phyloP scores from a whole-genome alignment of 345 rosid genomes.

The Eucalyptus sp. region DNA sequence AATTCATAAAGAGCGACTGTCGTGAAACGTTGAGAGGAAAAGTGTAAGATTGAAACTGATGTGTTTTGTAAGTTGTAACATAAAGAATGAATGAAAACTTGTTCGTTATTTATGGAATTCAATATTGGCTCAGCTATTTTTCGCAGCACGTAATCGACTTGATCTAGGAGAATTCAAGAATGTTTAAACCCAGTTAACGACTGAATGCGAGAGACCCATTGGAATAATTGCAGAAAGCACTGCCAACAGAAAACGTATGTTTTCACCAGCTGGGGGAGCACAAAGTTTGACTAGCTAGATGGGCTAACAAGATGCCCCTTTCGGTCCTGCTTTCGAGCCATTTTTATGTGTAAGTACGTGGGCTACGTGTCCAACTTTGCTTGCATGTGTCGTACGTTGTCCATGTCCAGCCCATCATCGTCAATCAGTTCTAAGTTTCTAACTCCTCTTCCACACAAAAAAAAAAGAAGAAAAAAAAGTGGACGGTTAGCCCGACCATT shows the following conservation, averaged over 20 bases:
- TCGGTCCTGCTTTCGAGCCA: background rate
- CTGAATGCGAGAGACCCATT: background rate
- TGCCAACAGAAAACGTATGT: background rate
- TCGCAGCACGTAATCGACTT: background rate
- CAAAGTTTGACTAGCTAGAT: background rate
- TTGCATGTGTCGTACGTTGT: background rate
- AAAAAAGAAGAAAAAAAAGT: background rate
- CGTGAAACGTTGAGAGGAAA: rapidly evolving
- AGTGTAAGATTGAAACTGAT: background rate
- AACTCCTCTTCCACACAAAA: too few relatives aligned
- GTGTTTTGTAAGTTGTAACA: background rate
- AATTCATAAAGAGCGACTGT: background rate
- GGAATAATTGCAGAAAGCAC: background rate
- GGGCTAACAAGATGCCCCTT: background rate
- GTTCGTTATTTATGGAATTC: background rate
- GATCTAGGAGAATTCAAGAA: background rate
- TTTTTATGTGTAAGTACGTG: background rate
- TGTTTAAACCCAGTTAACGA: background rate
- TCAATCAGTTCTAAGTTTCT: too few relatives aligned
- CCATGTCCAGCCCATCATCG: background rate
- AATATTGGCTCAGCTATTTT: background rate
- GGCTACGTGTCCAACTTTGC: background rate
- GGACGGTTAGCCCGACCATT: background rate
- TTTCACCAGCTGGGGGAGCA: background rate
- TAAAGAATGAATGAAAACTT: background rate